Percentiles rank a stretch among this genome's conserved stretches.
Evolutionary conservation across 441 rosid species (phyloP).

Genomic region (Arabidopsis lyrata): DNA sequence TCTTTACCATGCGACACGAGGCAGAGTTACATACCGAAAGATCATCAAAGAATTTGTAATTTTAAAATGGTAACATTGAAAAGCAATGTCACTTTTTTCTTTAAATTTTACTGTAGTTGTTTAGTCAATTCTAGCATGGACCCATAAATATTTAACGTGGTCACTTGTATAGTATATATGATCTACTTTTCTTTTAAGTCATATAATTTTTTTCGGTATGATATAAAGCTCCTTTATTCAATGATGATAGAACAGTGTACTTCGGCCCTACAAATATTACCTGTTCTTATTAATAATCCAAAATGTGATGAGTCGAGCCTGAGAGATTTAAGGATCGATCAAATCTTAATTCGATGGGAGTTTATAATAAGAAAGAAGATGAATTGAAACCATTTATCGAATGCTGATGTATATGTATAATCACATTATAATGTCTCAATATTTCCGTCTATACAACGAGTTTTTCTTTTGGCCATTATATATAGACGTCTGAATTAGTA

Average conservation of each 20-base stretch:
- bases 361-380: constrained; percentile 19
- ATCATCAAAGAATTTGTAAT: neutral
- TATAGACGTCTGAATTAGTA: neutral
- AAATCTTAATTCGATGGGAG: constrained; percentile 12
- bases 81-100: constrained; percentile 42
- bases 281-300: constrained; percentile 31
- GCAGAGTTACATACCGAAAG: constrained; percentile 21
- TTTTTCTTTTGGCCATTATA: neutral
- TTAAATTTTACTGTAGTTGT: constrained; percentile 41
- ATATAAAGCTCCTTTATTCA: constrained; percentile 40
- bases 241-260: constrained; percentile 39
- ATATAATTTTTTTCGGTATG: constrained; percentile 21
- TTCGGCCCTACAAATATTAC: constrained; percentile 38
- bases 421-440: neutral
- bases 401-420: constrained; percentile 7
- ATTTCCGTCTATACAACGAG: too few species aligned
- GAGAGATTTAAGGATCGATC: constrained; percentile 36
- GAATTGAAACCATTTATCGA: neutral
- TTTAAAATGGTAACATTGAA: constrained; percentile 26
- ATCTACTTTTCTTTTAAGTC: constrained; percentile 43
- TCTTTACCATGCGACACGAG: constrained; percentile 8
- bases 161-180: constrained; percentile 42
- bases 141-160: constrained; percentile 48
- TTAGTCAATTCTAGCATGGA: constrained; percentile 46
- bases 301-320: constrained; percentile 25